Percentiles rank a stretch among this genome's conserved stretches.
Conservation (phyloP, 306 rosid genomes). For the Potentilla sterilis region DNA sequence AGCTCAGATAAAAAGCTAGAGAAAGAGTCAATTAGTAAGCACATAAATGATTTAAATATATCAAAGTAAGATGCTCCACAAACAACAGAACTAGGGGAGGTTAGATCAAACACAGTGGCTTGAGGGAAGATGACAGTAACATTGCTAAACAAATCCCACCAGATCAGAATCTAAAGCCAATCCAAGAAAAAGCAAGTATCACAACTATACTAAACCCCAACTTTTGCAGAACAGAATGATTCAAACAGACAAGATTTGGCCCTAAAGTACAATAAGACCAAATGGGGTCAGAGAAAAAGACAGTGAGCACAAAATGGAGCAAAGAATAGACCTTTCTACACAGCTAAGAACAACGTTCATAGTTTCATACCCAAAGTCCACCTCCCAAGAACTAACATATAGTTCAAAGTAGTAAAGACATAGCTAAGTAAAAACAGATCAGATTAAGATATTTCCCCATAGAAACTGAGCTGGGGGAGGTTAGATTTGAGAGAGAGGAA, state of each 20-base stretch:
- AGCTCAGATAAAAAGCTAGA: not conserved
- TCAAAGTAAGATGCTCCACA: constrained; percentile 18
- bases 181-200: not conserved
- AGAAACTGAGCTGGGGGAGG: constrained; percentile 12
- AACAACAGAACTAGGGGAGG: constrained; percentile 6
- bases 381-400: not conserved
- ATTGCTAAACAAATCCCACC: not conserved
- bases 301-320: constrained; percentile 1
- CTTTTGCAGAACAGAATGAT: not conserved
- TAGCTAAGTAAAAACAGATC: constrained; percentile 20
- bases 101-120: constrained; percentile 4
- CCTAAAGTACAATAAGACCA: not conserved
- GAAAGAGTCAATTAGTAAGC: not conserved
- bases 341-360: not conserved
- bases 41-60: constrained; percentile 10
- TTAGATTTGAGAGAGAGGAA: not conserved
- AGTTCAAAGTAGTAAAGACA: not conserved
- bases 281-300: not conserved
- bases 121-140: not conserved
- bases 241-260: not conserved
- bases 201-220: not conserved
- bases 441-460: not conserved
- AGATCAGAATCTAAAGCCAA: not conserved
- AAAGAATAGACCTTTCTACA: constrained; percentile 2
- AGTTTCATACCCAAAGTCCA: not conserved